Evolutionary conservation across 148 eudicot species (phyloP), one percentile per base, ranked within the genome.

Genomic region (Fagopyrum esculentum): DNA sequence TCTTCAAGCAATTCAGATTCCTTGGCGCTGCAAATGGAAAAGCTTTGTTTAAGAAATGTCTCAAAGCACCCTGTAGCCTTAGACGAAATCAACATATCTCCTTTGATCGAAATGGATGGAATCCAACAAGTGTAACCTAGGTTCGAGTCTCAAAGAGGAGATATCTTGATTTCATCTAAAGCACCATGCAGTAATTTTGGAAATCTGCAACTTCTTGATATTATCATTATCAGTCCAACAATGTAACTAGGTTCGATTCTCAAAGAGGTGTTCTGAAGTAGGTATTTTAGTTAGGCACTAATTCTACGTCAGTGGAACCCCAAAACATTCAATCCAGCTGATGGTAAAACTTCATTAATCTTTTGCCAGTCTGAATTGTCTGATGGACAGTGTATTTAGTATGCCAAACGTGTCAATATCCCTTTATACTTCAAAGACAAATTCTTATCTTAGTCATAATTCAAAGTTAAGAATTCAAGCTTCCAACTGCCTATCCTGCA

Each of bases 1-100:
- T 94, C 93, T 86, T 86, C 92, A 71, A 94, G 97, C 77, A 95
- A 80, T 71, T 92, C 91, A 45, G 94, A 92, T 81, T 95, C 99
- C 78, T 80, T 85, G 64, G 72, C 82, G 78, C 99, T 95, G 88
- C 13, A 80, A 52, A 15, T n/a, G 9, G 15, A 16, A 77, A 44
- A 40, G 71, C 4, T 45, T 52, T 11, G 54, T 8, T 61, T 2
- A 63, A 11, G 30, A 45, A 15, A 76, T 3, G 26, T 73, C 26
- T 8, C 5, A 17, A 51, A 52, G 61, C 61, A 29, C 17, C 19
- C 10, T 17, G 12, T 7, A 17, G 22, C 17, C 72, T 40, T 17
- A 4, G 66, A 60, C 11, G 4, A 60, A 8, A 26, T 22, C 66
- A 60, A 8, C 6, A 26, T 7, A 60, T 22, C 22, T 55, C 7